Evolutionary conservation across 768 basidiomycete genomes (phyloP), one percentile per base, ranked within the genome.

Genomic region (Hygrophoropsis aurantiaca): DNA sequence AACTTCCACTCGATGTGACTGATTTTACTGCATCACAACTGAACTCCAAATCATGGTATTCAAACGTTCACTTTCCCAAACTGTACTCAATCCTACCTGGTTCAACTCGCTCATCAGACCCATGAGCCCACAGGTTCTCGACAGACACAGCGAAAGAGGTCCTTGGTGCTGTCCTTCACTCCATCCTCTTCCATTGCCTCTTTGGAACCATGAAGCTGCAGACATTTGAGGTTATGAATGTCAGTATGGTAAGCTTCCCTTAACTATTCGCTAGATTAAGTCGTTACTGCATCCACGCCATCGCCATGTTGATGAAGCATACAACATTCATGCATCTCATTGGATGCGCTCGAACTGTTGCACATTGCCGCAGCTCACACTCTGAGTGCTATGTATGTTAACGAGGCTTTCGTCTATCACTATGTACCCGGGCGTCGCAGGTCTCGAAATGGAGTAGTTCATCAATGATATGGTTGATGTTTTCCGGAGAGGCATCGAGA

Each of bases 171-270:
- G 72, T 90, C 43, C 74, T 93, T n/a, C 90, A 92, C 57, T 74
- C 87, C 0, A 85, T 92, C 40, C 70, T 92, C 13, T 92, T 93
- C 60, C 90, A 93, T 59, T 79, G 90, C 7, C 72, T 90, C 16
- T 89, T 92, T 58, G 90, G 90, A 3, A 82, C 80, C 0, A 77
- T 92, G 34, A 88, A 84, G 54, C 85, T 90, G 0, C 78, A 79
- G 54, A 84, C 76, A 2, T 84, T 87, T 49, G 90, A 92, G 47
- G 82, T 92, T 0, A 74, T 90, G 9, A 90, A 92, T 61, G 82
- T 93, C 18, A 90, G 88, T 1, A 85, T 93, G 83, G 89, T 90
- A 43, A 33, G 81, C 27, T 42, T 42, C 4, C 19, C 27, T 19
- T 32, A 30, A 20, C 25, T n/a, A 35, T 42, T 15, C 11, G 11